phyloP scores from a whole-genome alignment of 768 basidiomycete species.

The Lyophyllum atratum region DNA sequence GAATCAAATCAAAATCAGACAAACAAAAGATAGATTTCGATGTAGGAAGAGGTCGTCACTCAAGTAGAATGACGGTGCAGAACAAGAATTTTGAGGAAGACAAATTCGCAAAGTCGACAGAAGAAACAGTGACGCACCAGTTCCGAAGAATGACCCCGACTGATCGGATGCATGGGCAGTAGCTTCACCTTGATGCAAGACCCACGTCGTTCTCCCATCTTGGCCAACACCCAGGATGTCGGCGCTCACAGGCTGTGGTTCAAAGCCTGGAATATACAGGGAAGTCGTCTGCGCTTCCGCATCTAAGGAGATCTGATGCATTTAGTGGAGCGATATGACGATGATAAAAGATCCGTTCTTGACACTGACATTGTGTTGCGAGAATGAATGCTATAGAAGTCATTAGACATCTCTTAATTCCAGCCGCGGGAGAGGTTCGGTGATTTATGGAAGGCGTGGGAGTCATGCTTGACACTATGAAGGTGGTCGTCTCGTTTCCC shows the following conservation, averaged over 20 bases:
- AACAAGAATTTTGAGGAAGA: not conserved
- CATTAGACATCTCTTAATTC: not conserved
- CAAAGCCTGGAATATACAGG: slow-evolving; percentile 47
- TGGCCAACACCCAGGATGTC: slow-evolving; percentile 41
- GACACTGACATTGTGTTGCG: not conserved
- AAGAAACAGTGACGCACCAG: slow-evolving; percentile 28
- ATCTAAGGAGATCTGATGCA: not conserved
- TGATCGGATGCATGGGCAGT: slow-evolving; percentile 32
- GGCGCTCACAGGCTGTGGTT: slow-evolving; percentile 44
- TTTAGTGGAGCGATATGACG: not conserved
- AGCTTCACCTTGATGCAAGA: slow-evolving; percentile 29
- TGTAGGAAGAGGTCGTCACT: not conserved
- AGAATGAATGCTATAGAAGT: not conserved
- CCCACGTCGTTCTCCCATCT: slow-evolving; percentile 45
- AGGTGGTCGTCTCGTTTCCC: not conserved
- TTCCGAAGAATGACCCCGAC: slow-evolving; percentile 34
- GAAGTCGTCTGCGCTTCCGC: slow-evolving; percentile 36
- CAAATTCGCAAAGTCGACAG: not conserved
- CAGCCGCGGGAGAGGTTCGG: not conserved
- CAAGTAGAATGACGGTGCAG: not conserved
- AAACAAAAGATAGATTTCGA: not conserved
- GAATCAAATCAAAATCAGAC: not conserved
- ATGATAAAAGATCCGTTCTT: not conserved
- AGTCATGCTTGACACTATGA: not conserved
- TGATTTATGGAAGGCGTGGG: not conserved